Evolutionary conservation across 768 basidiomycete genomes (phyloP), one percentile per base, ranked within the genome.

Genomic region (Suillus sp.): DNA sequence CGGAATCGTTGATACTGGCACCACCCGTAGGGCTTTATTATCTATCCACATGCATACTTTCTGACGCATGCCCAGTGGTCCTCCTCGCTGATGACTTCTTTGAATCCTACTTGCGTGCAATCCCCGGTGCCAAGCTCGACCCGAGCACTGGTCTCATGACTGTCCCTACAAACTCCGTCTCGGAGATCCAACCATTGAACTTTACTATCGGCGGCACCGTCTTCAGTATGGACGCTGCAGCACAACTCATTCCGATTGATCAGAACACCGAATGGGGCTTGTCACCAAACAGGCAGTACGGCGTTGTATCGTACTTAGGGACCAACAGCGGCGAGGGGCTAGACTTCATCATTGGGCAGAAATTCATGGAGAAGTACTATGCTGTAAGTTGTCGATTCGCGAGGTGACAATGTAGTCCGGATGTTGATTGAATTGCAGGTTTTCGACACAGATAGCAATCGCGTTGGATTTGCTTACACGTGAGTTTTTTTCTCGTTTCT

Each of bases 391-490:
- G 54, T 56, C 37, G 10, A 27, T 27, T 18, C 22, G 2, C 16
- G 8, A 11, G 25, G 5, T 25, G 25, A 16, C 37, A 11, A 2
- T 38, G 25, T 18, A 27, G 27, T 30, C 9, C 9, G 16, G 55
- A 9, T 56, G 27, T 11, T 25, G 54, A 43, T 51, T 27, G 22
- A 5, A 0, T 20, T 32, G 10, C 32, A 71, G 71, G 65, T 71
- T 4, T 72, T 72, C 22, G 70, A 72, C 50, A 8, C 58, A 22
- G 71, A 72, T 20, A 60, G 57, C 1, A 61, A 63, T 14, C 68
- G 63, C 4, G 48, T 71, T 54, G 71, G 71, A 27, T 70, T 70
- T 48, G 67, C 67, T 10, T 51, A 65, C 61, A 72, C 69, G 70
- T 72, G 20, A 66, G 70, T 68, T n/a, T n/a, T 35, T 61, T 3